Conservation (phyloP, 768 basidiomycete genomes). For the Termitomyces sp. region DNA sequence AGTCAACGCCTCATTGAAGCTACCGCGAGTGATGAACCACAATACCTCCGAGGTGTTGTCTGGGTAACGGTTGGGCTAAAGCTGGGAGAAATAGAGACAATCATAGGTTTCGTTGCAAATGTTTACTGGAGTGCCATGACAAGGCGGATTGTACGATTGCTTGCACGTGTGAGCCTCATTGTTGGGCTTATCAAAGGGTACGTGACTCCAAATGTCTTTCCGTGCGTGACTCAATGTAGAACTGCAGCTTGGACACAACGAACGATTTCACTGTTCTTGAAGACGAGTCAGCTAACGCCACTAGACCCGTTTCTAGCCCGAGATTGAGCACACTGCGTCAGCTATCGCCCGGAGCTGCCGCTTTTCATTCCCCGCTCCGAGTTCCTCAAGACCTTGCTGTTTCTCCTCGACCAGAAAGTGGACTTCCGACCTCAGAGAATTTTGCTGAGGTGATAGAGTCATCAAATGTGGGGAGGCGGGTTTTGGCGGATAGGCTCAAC, state of each 20-base stretch:
- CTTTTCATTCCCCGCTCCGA: constrained; percentile 30
- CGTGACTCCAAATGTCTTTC: constrained; percentile 16
- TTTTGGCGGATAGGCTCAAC: background rate
- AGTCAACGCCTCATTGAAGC: constrained; percentile 48
- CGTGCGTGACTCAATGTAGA: background rate
- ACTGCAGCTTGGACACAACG: constrained; percentile 41
- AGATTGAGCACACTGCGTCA: constrained; percentile 48
- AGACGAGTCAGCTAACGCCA: constrained; percentile 26
- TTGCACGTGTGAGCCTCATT: constrained; percentile 48
- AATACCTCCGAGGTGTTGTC: constrained; percentile 52
- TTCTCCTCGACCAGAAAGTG: constrained; percentile 4
- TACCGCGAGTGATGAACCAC: constrained; percentile 33
- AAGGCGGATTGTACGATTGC: constrained; percentile 52
- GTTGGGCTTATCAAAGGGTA: constrained; percentile 69
- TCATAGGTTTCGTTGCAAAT: constrained; percentile 53
- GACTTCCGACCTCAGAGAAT: constrained; percentile 12
- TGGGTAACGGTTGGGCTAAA: constrained; percentile 62
- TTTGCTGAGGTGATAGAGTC: constrained; percentile 17
- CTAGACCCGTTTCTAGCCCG: constrained; percentile 46
- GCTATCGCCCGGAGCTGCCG: constrained; percentile 38
- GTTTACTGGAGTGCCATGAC: constrained; percentile 48
- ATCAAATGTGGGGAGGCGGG: background rate
- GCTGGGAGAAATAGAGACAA: constrained; percentile 59
- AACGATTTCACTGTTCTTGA: constrained; percentile 48
- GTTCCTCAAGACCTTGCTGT: constrained; percentile 13